These are phyloP conservation scores for Chaetomiaceae sp. DNA, from an alignment of 2,329 filamentous ascomycete genomes.

Conservation along the genomic window DNA sequence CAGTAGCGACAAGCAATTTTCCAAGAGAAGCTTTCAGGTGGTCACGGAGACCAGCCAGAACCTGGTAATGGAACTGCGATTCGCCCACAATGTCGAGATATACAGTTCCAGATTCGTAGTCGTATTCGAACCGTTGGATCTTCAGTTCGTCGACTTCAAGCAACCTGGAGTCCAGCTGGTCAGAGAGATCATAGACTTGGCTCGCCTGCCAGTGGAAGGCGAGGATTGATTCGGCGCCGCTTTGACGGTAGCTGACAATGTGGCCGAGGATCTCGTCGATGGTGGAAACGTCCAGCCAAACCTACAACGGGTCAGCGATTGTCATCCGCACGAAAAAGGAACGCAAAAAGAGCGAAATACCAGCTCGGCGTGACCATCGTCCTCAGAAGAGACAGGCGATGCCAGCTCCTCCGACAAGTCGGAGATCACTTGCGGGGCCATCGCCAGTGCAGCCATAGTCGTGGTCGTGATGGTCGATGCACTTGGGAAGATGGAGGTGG, in stretches of 20 bases:
- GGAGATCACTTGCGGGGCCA: slow-evolving; percentile 3
- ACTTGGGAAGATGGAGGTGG: background rate
- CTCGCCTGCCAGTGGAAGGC: slow-evolving; percentile 7
- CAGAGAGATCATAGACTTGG: background rate
- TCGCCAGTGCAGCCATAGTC: background rate
- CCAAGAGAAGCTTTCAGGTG: background rate
- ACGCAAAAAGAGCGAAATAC: background rate
- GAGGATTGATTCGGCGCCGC: background rate
- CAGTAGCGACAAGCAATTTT: background rate
- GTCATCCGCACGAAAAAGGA: background rate
- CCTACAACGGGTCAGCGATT: slow-evolving; percentile 4
- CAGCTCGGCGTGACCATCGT: background rate
- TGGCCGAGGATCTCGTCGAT: slow-evolving; percentile 1
- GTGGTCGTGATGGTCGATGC: background rate
- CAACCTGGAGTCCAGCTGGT: slow-evolving; percentile 2
- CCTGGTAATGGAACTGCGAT: slow-evolving; percentile 6
- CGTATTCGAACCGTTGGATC: slow-evolving; percentile 5
- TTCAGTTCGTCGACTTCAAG: slow-evolving; percentile 1
- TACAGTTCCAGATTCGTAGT: slow-evolving; percentile 2
- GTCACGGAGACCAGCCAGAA: slow-evolving; percentile 2
- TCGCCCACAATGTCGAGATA: slow-evolving; percentile 8
- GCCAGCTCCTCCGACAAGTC: background rate
- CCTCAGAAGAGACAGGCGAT: background rate
- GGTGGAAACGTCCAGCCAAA: slow-evolving; percentile 5
- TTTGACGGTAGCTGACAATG: background rate